Evolutionary conservation across 441 rosid species (phyloP).

Genomic region (Lepidium campestre): DNA sequence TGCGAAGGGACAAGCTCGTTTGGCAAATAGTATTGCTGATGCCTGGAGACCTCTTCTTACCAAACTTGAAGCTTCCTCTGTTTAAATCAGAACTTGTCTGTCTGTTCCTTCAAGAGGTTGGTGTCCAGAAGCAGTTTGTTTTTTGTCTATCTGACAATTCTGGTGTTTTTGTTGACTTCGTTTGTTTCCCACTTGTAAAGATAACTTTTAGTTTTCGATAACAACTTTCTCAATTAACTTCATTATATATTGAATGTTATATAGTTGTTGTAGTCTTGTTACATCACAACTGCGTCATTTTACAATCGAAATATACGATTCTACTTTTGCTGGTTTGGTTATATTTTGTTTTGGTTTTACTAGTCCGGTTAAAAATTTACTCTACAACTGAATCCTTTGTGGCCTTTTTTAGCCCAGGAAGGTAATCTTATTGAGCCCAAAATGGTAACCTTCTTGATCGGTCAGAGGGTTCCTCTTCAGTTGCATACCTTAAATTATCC

Average conservation of each 20-base stretch:
- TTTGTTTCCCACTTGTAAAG: constrained; percentile 29
- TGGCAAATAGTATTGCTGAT: constrained; percentile 78
- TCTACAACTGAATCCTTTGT: background rate
- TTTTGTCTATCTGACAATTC: background rate
- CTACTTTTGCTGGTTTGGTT: background rate
- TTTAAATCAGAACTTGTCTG: background rate
- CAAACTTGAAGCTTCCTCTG: constrained; percentile 65
- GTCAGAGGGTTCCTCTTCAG: background rate
- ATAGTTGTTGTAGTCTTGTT: too few relatives aligned
- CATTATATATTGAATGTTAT: background rate
- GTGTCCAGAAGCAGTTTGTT: background rate
- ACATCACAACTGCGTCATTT: background rate
- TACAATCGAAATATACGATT: background rate
- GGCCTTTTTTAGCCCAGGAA: background rate
- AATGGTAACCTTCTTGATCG: background rate
- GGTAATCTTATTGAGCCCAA: background rate
- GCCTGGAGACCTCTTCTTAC: constrained; percentile 99
- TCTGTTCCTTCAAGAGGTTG: background rate
- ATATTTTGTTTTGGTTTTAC: background rate
- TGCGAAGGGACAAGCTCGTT: constrained; percentile 88
- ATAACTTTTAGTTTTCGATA: background rate
- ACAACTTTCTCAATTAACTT: background rate
- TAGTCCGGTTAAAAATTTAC: background rate
- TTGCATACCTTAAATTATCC: constrained; percentile 3
- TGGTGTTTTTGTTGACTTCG: constrained; percentile 9